phyloP scores from a whole-genome alignment of 306 rosid species.

The Glycyrrhiza uralensis region DNA sequence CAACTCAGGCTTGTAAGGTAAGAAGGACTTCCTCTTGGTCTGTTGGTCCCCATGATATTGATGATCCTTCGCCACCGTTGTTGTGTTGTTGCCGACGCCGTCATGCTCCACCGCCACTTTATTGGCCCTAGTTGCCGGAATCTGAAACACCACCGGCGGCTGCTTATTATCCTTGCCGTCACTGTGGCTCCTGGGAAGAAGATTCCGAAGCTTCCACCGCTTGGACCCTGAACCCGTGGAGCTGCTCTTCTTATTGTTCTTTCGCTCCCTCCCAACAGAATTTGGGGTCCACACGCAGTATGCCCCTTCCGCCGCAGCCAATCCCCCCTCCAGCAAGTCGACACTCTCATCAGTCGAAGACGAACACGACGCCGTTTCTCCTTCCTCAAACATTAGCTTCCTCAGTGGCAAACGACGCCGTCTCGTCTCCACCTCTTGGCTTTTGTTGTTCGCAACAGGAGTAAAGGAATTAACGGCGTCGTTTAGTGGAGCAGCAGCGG shows the following conservation, averaged over 20 bases:
- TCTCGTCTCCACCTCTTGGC: conserved; percentile 13
- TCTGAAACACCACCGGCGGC: conserved; percentile 17
- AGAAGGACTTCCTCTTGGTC: conserved; percentile 39
- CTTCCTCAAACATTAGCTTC: conserved; percentile 75
- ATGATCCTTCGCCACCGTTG: neutral
- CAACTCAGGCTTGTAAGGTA: conserved; percentile 50
- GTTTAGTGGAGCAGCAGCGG: neutral
- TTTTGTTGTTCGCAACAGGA: neutral
- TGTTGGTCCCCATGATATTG: conserved; percentile 43
- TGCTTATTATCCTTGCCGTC: conserved; percentile 43
- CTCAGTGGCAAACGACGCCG: conserved; percentile 64
- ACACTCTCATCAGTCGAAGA: conserved; percentile 62
- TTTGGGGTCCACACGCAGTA: conserved; percentile 76
- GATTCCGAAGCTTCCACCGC: conserved; percentile 68
- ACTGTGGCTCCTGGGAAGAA: conserved; percentile 56
- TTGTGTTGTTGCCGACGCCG: neutral
- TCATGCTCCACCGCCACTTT: conserved; percentile 13
- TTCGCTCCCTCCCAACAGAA: conserved; percentile 21
- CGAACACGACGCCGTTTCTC: conserved; percentile 45
- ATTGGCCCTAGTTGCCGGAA: neutral
- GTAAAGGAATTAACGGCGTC: conserved; percentile 5
- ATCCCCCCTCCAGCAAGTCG: conserved; percentile 50
- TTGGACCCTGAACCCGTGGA: conserved; percentile 66
- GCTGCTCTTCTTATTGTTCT: conserved; percentile 59
- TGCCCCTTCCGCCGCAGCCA: conserved; percentile 36